These are phyloP conservation scores for Mycotypha africana DNA, from an alignment of 371 early-diverging fungal genomes.

Conservation along the genomic window DNA sequence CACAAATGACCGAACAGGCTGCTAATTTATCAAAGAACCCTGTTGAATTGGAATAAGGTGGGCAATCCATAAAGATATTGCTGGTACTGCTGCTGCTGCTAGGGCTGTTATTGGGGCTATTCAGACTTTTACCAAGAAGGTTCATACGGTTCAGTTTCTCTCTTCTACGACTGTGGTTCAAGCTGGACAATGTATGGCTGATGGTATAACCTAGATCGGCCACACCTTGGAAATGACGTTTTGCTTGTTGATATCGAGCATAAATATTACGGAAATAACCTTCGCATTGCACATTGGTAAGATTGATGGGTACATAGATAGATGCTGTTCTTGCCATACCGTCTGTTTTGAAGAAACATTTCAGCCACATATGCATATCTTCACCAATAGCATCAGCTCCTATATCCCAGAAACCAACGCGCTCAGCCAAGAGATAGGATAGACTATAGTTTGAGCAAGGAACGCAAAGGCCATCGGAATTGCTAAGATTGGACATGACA, in stretches of 20 bases:
- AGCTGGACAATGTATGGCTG: conserved; percentile 11
- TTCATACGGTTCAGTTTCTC: conserved; percentile 14
- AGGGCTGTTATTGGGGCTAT: no score
- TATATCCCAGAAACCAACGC: conserved; percentile 76
- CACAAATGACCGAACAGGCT: conserved; percentile 40
- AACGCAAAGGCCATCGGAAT: conserved; percentile 58
- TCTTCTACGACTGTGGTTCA: no score
- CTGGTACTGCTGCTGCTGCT: no score
- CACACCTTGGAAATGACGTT: conserved; percentile 61
- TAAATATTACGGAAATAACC: conserved; percentile 51
- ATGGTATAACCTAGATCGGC: conserved; percentile 56
- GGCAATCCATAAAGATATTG: conserved; percentile 13
- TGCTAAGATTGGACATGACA: conserved; percentile 73
- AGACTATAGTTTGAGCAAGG: conserved; percentile 78
- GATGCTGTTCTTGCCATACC: conserved; percentile 61
- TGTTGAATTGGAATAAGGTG: conserved; percentile 9
- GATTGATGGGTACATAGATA: conserved; percentile 71
- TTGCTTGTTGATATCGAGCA: conserved; percentile 68
- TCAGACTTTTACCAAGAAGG: conserved; percentile 7
- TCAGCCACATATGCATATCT: conserved; percentile 84
- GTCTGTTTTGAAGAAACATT: conserved; percentile 72
- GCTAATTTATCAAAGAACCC: conserved; percentile 34
- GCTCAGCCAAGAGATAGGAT: conserved; percentile 60
- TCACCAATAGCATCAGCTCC: conserved; percentile 78
- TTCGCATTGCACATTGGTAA: conserved; percentile 67